These are phyloP conservation scores for Barnettozyma siamensis DNA, from an alignment of 805 yeast genomes.

Conservation along the genomic window DNA sequence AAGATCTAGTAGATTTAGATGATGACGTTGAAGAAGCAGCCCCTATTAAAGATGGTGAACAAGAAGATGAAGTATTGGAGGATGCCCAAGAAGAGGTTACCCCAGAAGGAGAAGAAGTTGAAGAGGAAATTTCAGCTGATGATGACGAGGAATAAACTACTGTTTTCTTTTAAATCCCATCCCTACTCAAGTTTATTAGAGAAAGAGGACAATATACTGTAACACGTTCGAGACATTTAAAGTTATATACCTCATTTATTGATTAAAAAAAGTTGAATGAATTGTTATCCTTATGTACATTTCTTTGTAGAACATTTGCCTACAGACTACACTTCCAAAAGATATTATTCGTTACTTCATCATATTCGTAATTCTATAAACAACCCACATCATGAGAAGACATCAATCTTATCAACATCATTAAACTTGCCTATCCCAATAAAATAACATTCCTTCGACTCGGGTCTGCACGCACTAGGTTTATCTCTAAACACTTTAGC, in stretches of 20 bases:
- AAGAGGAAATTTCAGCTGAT: constrained; percentile 2
- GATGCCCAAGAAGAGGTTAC: constrained; percentile 1
- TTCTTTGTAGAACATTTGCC: too few species aligned
- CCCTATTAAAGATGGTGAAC: constrained; percentile 21
- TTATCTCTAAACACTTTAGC: constrained; percentile 60
- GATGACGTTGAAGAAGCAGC: constrained; percentile 26
- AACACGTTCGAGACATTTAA: too few species aligned
- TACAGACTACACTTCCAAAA: too few species aligned
- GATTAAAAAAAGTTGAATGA: too few species aligned
- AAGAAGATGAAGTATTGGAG: constrained; percentile 11
- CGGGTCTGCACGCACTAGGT: constrained; percentile 75
- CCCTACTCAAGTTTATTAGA: too few species aligned
- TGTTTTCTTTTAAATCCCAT: too few species aligned
- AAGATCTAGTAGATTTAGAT: constrained; percentile 37
- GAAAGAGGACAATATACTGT: too few species aligned
- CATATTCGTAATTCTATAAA: background rate
- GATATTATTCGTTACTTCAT: too few species aligned
- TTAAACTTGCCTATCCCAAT: constrained; percentile 52
- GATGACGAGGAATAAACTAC: background rate
- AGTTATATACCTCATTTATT: too few species aligned
- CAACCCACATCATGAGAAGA: constrained; percentile 28
- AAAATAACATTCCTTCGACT: constrained; percentile 79
- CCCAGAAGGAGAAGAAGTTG: constrained; percentile 8
- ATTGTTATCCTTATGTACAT: too few species aligned
- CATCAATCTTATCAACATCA: constrained; percentile 37